Base-by-base conservation (phyloP, 192 early-diverging fungal genomes). In the Rhizophagus sp. region DNA sequence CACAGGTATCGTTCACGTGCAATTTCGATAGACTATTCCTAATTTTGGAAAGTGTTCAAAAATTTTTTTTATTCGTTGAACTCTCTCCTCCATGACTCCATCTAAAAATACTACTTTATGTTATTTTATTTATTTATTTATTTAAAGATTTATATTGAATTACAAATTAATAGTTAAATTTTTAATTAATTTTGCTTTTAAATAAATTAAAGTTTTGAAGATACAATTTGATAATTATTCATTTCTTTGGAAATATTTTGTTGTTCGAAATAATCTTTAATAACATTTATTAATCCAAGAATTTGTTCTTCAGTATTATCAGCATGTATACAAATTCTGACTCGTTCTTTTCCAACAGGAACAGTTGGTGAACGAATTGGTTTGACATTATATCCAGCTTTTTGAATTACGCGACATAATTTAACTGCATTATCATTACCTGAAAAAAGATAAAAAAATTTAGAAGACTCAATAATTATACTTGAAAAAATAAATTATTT, bases 301-400 rank as follows among this genome's bases (percentile, higher is more conserved):
- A 96, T 87, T 75, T 96, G 88, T 1, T 86, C 84, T 2, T 75
- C 25, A 0, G 93, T 92, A 78, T 96, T 96, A 72, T 95, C 87
- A 13, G 87, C 88, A 84, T 96, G 95, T 19, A 96, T 71, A 81
- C 95, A 96, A n/a, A 96, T 92, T 4, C 95, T 86, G n/a, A 96
- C 86, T 6, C 95, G 88, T 76, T 96, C 95, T 41, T 87, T 85
- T 0, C 95, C 95, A 62, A 85, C 87, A 2, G 94, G 91, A 1
- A 96, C 95, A 10, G 94, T 95, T 6, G 95, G 95, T 6, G 90
- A 93, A 3, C 91, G 83, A 62, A 96, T 95, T 0, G 95, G 91
- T 25, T 92, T 89, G 15, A 95, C 94, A 82, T 91, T 94, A 33
- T 92, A 89, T 0, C 92, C 87, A 2, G 81, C 81, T 22, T 62